A percentile compares a stretch with the other conserved stretches of the same genome.
Evolutionary conservation across 192 early-diverging fungal species (phyloP).

Genomic region (Backusella luteola): DNA sequence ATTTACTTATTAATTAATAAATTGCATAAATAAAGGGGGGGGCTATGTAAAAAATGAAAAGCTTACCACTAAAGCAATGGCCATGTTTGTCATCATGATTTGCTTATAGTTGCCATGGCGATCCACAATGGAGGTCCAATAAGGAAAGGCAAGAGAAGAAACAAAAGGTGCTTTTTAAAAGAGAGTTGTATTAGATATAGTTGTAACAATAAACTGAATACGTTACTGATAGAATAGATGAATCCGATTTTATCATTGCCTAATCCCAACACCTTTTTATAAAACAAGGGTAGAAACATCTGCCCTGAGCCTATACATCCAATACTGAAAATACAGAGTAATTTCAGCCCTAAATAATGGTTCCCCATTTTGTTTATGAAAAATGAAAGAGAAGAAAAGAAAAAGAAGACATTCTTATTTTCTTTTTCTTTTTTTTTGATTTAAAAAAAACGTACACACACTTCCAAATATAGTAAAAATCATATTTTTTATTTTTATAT

Average conservation of each 20-base stretch:
- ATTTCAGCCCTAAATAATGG: constrained; percentile 20
- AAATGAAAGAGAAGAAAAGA: not conserved
- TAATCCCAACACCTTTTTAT: constrained; percentile 17
- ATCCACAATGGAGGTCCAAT: constrained; percentile 20
- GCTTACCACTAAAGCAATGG: constrained; percentile 14
- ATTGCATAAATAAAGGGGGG: not conserved
- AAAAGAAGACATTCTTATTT: not conserved
- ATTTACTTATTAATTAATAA: not conserved
- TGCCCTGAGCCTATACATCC: constrained; percentile 19
- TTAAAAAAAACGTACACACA: not conserved
- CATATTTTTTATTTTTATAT: not conserved
- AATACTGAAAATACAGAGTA: constrained; percentile 25
- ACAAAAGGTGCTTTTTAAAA: constrained; percentile 18
- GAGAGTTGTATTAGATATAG: no score
- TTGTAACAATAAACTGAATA: not conserved
- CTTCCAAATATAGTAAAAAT: not conserved
- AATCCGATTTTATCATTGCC: constrained; percentile 28
- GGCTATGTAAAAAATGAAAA: no score
- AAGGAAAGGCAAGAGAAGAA: constrained; percentile 24
- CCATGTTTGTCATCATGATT: constrained; percentile 24
- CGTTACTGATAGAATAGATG: constrained; percentile 26
- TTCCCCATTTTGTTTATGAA: not conserved
- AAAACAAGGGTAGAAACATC: constrained; percentile 23
- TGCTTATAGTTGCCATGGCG: constrained; percentile 13
- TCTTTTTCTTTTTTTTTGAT: not conserved